These are phyloP conservation scores for Eimeria acervulina DNA, from an alignment of 169 alveolate species.

Conservation along the genomic window DNA sequence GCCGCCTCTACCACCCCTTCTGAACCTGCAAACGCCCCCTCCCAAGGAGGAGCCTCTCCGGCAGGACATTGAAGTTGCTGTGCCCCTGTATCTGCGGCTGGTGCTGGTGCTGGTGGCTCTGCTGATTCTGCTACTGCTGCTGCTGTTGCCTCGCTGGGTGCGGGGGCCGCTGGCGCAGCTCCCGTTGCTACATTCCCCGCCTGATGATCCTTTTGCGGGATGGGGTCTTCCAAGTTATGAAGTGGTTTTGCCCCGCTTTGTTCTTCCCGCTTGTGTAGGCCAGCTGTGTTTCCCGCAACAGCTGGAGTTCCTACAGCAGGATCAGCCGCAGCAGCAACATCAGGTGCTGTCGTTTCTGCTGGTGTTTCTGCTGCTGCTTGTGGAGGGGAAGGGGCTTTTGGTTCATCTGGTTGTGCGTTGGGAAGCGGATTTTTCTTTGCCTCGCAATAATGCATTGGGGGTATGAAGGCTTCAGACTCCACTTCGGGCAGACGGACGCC, in stretches of 20 bases:
- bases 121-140: neutral
- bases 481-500: conserved; percentile 47
- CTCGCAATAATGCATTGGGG: neutral
- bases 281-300: neutral
- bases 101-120: neutral
- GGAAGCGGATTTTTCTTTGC: neutral
- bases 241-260: neutral
- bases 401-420: neutral
- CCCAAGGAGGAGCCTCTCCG: neutral
- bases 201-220: neutral
- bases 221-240: neutral
- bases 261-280: neutral
- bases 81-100: neutral
- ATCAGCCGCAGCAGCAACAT: neutral
- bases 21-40: neutral
- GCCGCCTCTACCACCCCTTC: conserved; percentile 34
- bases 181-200: too few relatives aligned
- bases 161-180: neutral
- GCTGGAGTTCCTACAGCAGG: neutral
- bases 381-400: neutral
- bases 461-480: neutral
- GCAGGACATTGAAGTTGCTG: neutral
- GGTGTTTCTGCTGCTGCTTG: neutral
- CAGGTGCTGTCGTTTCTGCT: neutral
- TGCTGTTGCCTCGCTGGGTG: neutral